phyloP scores from a whole-genome alignment of 1,284 basidiomycete genomes.

The Moesziomyces aphidis region DNA sequence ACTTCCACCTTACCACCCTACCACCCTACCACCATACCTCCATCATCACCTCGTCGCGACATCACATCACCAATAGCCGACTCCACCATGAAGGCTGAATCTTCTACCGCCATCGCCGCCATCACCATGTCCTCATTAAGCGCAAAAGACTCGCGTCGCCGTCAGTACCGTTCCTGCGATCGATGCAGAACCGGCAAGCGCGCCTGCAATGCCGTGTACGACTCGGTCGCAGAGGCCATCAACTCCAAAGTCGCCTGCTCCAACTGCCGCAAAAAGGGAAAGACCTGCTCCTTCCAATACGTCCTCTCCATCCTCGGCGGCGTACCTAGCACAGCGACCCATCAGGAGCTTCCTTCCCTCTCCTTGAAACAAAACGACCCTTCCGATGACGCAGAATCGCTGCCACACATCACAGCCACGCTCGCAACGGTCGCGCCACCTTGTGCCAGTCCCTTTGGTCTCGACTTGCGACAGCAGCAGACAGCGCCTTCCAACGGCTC shows the following conservation, averaged over 20 bases:
- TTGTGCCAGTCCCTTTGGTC: too few species aligned
- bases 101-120: background rate
- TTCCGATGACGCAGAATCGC: too few species aligned
- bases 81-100: constrained; percentile 4
- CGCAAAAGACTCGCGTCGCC: constrained; percentile 21
- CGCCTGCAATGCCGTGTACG: constrained; percentile 27
- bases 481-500: too few species aligned
- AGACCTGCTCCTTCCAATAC: constrained; percentile 27
- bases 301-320: constrained; percentile 30
- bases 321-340: constrained; percentile 1
- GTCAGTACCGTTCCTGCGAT: constrained; percentile 36
- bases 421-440: background rate
- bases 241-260: constrained; percentile 24
- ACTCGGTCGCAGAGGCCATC: constrained; percentile 35
- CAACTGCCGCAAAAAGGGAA: constrained; percentile 31
- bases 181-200: constrained; percentile 25
- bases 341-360: background rate
- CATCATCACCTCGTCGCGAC: too few species aligned
- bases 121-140: background rate
- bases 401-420: background rate
- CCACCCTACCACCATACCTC: too few species aligned
- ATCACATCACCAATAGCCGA: too few species aligned
- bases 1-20: too few species aligned
- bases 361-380: too few species aligned
- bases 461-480: too few species aligned